phyloP scores from a whole-genome alignment of 768 basidiomycete species.

The Dictyophora rubrovolvata region DNA sequence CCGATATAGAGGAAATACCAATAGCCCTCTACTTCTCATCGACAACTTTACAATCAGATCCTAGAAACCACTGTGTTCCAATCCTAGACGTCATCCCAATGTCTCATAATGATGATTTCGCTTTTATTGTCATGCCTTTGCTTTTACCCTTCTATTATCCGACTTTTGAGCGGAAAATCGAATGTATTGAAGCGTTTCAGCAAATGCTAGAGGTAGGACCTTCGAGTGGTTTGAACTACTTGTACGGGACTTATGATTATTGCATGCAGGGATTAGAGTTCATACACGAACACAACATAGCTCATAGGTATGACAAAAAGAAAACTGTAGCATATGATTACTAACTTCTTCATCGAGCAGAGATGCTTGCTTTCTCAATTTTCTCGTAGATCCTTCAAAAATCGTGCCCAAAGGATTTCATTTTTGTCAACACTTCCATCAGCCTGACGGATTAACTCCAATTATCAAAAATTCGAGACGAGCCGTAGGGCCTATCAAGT shows the following conservation, averaged over 20 bases:
- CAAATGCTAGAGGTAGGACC: background rate
- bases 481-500: constrained; percentile 17
- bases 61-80: background rate
- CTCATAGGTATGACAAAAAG: background rate
- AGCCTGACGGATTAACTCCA: background rate
- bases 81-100: background rate
- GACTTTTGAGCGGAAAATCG: constrained; percentile 18
- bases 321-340: no score
- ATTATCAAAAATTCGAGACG: background rate
- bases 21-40: background rate
- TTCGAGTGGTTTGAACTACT: no score
- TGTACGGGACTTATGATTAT: no score
- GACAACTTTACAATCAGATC: background rate
- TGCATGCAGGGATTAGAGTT: background rate
- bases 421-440: no score
- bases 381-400: constrained; percentile 14
- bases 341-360: no score
- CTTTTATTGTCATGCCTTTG: background rate
- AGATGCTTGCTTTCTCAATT: constrained; percentile 10
- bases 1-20: background rate
- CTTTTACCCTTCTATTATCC: constrained; percentile 13
- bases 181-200: background rate
- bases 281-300: background rate
- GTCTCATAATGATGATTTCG: background rate
- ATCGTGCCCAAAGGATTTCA: constrained; percentile 10